phyloP scores from a whole-genome alignment of 768 basidiomycete species.

The Boletus pseudopeckii region DNA sequence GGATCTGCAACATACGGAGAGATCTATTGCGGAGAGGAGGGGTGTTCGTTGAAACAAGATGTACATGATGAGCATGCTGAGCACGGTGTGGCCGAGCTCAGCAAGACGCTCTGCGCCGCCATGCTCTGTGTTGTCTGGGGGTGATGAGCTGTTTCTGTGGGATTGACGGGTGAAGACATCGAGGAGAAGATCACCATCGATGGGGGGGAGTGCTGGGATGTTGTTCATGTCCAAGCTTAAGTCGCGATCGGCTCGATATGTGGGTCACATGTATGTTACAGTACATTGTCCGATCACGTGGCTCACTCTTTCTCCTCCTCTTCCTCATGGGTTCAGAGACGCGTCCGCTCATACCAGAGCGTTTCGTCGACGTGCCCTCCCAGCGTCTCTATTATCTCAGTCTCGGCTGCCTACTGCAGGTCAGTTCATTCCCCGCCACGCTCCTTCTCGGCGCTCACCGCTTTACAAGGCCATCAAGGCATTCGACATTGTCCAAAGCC shows the following conservation, averaged over 20 bases:
- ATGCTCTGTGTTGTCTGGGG: slow-evolving; percentile 43
- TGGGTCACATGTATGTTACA: no score
- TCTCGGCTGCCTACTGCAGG: slow-evolving; percentile 74
- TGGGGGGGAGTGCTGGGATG: slow-evolving; percentile 49
- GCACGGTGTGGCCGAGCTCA: slow-evolving; percentile 50
- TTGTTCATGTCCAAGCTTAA: slow-evolving; percentile 29
- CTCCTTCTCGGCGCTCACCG: neutral
- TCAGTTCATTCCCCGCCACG: slow-evolving; percentile 24
- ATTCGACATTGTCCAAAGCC: slow-evolving; percentile 60
- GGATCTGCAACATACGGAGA: slow-evolving; percentile 37
- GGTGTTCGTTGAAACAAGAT: slow-evolving; percentile 48
- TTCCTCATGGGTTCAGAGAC: slow-evolving; percentile 11
- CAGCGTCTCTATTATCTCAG: slow-evolving; percentile 79
- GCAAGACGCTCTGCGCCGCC: slow-evolving; percentile 60
- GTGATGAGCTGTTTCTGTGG: slow-evolving; percentile 26
- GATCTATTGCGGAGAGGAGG: slow-evolving; percentile 37
- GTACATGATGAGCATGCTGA: slow-evolving; percentile 51
- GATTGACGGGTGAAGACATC: slow-evolving; percentile 56
- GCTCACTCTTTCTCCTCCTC: neutral
- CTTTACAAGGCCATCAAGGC: slow-evolving; percentile 65
- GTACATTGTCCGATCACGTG: slow-evolving; percentile 17
- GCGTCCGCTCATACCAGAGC: slow-evolving; percentile 66
- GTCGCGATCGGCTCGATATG: slow-evolving; percentile 8
- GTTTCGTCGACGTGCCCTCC: slow-evolving; percentile 69
- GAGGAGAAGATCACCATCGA: slow-evolving; percentile 55